Evolutionary conservation across 768 basidiomycete species (phyloP), one percentile per base, ranked within the genome.

Genomic region (Gloeophyllum trabeum): DNA sequence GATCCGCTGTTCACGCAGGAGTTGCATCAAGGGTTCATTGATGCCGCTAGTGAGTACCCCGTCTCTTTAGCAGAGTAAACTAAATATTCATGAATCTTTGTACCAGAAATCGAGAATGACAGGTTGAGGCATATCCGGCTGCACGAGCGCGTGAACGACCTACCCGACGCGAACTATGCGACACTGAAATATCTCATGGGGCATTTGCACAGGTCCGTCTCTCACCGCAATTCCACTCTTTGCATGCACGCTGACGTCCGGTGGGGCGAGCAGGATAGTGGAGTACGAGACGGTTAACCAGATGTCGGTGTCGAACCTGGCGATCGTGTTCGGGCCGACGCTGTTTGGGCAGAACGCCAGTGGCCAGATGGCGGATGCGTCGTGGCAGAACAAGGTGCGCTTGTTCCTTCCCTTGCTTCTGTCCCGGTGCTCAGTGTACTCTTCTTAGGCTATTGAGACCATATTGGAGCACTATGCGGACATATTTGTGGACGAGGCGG

Each of bases 281-380:
- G 72, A 81, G 51, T 74, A 79, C 50, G 80, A 90, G 47, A 58
- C 72, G 7, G 72, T 79, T 35, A 98, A 97, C 60, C 80, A 85
- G 26, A 97, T 98, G 94, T 80, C 85, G 4, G 79, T 85, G 47
- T 83, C 86, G 50, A 98, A 98, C 61, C 65, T 99, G 21, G 81
- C 90, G 4, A 96, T 98, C 53, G 90, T 99, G 16, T 98, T 99
- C 61, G 96, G 96, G 3, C 96, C 93, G n/a, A 98, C 94, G 4
- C 65, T 99, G 18, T 85, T 97, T 52, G 82, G 91, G n/a, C 67
- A 73, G 43, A 37, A 37, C 20, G 55, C 54, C 39, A 67, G 69
- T 22, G 67, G 67, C 40, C 71, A 71, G 42, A 83, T 86, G 69
- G 76, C 72, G 5, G 85, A 86, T 54, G 68, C 83, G 19, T 65